Percentiles rank a stretch among this genome's conserved stretches.
phyloP scores from a whole-genome alignment of 75 land plant species.

The Isoetes taiwanensis region DNA sequence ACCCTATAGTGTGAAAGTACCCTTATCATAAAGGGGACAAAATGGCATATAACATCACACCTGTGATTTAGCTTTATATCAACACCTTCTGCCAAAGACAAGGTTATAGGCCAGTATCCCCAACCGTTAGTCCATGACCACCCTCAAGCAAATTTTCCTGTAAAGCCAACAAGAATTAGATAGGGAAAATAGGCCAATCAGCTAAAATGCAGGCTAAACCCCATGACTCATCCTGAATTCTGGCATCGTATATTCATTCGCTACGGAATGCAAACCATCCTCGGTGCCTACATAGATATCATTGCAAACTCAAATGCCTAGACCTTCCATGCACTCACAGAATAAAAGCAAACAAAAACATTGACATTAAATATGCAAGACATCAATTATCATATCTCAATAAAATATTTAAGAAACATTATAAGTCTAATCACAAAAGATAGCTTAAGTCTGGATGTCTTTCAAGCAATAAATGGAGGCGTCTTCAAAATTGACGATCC shows the following conservation, averaged over 20 bases:
- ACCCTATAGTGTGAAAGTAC: too few relatives aligned
- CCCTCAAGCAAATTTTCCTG: conserved; percentile 76
- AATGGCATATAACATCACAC: conserved; percentile 16
- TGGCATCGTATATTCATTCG: conserved; percentile 25
- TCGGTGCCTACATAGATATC: conserved; percentile 40
- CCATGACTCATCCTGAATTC: conserved; percentile 31
- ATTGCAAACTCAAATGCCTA: conserved; percentile 32
- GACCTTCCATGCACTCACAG: conserved; percentile 26
- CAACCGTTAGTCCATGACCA: conserved; percentile 79
- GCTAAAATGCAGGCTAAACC: not conserved
- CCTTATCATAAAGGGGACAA: not conserved
- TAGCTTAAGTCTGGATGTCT: conserved; percentile 38
- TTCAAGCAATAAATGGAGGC: conserved; percentile 19
- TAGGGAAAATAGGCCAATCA: not conserved
- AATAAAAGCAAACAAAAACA: not conserved
- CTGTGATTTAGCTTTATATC: conserved; percentile 59
- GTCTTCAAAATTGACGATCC: conserved; percentile 28
- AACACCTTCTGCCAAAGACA: conserved; percentile 52
- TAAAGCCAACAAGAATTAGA: not conserved
- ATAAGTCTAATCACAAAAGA: not conserved
- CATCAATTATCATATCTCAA: too few relatives aligned
- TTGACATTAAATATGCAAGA: not conserved
- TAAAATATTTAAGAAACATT: not conserved
- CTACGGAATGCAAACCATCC: conserved; percentile 48
- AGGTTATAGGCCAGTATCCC: conserved; percentile 57